Percentiles rank a stretch among this genome's conserved stretches.
Conservation (phyloP, 371 early-diverging fungal genomes). For the Apophysomyces ossiformis region DNA sequence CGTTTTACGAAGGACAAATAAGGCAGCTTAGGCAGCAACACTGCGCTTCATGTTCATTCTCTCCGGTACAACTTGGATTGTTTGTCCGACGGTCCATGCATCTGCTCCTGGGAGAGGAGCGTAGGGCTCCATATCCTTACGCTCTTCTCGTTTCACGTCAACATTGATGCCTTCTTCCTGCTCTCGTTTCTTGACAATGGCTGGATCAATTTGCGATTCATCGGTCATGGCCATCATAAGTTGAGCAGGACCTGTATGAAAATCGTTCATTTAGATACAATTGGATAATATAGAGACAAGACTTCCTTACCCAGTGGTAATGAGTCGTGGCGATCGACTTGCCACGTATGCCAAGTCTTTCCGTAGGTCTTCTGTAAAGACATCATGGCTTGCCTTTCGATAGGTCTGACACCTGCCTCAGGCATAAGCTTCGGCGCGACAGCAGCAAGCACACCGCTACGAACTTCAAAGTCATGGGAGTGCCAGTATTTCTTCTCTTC, state of each 20-base stretch:
- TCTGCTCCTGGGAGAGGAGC: constrained; percentile 21
- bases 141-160: constrained; percentile 18
- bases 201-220: constrained; percentile 22
- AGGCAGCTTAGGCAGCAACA: neutral
- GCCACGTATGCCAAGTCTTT: constrained; percentile 36
- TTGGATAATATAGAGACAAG: no score
- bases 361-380: constrained; percentile 27
- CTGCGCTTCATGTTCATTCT: neutral
- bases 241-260: constrained; percentile 26
- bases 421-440: constrained; percentile 35
- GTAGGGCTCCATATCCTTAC: constrained; percentile 20
- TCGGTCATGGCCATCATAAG: constrained; percentile 30
- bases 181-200: constrained; percentile 15
- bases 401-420: constrained; percentile 23
- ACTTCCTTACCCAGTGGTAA: constrained; percentile 21
- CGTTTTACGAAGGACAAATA: neutral
- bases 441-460: constrained; percentile 38
- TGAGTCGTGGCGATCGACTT: constrained; percentile 23
- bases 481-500: constrained; percentile 56
- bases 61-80: constrained; percentile 9
- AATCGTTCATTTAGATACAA: neutral
- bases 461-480: constrained; percentile 53
- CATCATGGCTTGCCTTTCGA: constrained; percentile 30
- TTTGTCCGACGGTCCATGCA: constrained; percentile 19
- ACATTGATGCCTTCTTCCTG: constrained; percentile 20